These are phyloP conservation scores for Posidonia australis DNA, from an alignment of 106 monocot species.

Conservation along the genomic window DNA sequence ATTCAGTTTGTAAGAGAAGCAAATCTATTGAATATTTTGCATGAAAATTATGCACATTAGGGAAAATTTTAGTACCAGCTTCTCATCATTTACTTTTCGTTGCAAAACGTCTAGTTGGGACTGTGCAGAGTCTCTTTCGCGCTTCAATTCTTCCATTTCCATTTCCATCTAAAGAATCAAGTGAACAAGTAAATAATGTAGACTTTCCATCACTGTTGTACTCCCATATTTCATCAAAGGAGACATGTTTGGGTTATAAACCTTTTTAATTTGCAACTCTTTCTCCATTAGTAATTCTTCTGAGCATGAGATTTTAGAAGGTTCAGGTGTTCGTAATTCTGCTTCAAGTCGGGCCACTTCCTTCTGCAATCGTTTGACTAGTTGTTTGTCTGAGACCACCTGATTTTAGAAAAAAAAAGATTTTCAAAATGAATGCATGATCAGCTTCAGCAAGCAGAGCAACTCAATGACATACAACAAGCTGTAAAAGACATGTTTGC, in stretches of 20 bases:
- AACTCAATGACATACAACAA: neutral
- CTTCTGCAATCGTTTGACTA: constrained; percentile 77
- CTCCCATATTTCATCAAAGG: neutral
- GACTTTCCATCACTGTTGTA: neutral
- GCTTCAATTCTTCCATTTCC: constrained; percentile 77
- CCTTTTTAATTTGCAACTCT: constrained; percentile 82
- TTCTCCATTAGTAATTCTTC: constrained; percentile 66
- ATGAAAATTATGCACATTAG: neutral
- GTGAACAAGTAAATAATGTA: neutral
- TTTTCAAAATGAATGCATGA: neutral
- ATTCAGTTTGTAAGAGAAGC: neutral
- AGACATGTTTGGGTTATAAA: neutral
- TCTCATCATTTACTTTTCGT: constrained; percentile 43
- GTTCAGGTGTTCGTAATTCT: constrained; percentile 66
- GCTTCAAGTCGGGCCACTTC: constrained; percentile 95
- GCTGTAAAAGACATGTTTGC: neutral
- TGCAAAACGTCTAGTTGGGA: constrained; percentile 48
- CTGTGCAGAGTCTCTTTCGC: constrained; percentile 66
- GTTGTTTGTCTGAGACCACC: constrained; percentile 94
- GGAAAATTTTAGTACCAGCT: constrained; percentile 14
- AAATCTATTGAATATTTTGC: neutral
- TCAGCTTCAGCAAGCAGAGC: too few relatives aligned
- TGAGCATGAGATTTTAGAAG: constrained; percentile 29
- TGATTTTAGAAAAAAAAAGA: constrained; percentile 15
- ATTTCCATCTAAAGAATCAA: constrained; percentile 69